These are phyloP conservation scores for Aspergillus ibericus DNA, from an alignment of 2,329 filamentous ascomycete species.

Conservation along the genomic window DNA sequence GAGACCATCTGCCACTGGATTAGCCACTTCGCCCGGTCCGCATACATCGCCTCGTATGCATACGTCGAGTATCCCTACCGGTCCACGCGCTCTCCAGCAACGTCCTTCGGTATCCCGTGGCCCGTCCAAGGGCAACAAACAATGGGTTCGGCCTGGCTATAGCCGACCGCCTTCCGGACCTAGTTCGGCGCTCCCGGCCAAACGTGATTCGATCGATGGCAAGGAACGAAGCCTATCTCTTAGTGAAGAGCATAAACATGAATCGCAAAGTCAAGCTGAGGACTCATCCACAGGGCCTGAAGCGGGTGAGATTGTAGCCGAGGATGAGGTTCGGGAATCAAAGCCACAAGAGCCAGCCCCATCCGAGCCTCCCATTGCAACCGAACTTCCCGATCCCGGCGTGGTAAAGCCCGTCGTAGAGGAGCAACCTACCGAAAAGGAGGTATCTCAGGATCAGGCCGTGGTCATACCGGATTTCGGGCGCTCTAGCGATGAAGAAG, in stretches of 20 bases:
- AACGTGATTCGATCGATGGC: constrained; percentile 35
- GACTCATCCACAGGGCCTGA: constrained; percentile 15
- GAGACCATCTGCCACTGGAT: constrained; percentile 25
- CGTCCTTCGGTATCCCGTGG: constrained; percentile 32
- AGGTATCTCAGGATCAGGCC: constrained; percentile 7
- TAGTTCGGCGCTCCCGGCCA: constrained; percentile 21
- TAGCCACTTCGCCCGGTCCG: constrained; percentile 31
- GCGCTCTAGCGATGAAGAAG: constrained; percentile 44
- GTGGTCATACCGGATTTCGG: constrained; percentile 36
- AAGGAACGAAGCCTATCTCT: constrained; percentile 22
- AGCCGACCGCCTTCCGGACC: constrained; percentile 24
- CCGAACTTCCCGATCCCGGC: not conserved
- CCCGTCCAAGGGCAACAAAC: constrained; percentile 37
- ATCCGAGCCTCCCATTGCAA: not conserved
- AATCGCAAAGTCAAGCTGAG: constrained; percentile 13
- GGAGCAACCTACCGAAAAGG: constrained; percentile 1
- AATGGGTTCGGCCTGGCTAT: constrained; percentile 42
- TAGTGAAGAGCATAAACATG: constrained; percentile 22
- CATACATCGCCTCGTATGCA: constrained; percentile 41
- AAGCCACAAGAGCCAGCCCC: not conserved
- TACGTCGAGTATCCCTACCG: constrained; percentile 41
- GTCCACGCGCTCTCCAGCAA: constrained; percentile 43
- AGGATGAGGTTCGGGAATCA: constrained; percentile 10
- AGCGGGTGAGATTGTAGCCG: constrained; percentile 17
- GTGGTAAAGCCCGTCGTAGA: constrained; percentile 8